Conservation (phyloP, 2,329 filamentous ascomycete genomes). For the Chaetomium strumarium region DNA sequence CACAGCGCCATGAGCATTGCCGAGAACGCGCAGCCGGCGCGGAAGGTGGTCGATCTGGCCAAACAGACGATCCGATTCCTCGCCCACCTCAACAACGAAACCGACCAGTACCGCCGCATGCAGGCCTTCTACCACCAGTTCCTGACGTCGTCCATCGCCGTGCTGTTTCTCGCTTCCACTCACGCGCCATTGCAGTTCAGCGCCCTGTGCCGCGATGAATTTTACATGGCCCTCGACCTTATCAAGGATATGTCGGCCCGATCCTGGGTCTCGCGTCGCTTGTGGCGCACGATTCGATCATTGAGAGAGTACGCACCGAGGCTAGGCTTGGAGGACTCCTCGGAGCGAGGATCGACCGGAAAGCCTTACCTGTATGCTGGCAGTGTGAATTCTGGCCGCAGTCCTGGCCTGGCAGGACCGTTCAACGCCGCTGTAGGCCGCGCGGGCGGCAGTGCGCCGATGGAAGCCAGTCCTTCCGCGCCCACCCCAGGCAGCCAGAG, state of each 20-base stretch:
- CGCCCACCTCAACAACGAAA: conserved; percentile 63
- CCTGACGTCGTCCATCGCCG: conserved; percentile 66
- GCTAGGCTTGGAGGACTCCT: conserved; percentile 51
- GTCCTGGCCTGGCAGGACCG: background rate
- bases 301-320: conserved; percentile 67
- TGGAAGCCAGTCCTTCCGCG: background rate
- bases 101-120: conserved; percentile 63
- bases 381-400: background rate
- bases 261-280: conserved; percentile 63
- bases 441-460: background rate
- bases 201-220: conserved; percentile 63
- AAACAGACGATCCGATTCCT: conserved; percentile 72
- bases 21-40: conserved; percentile 66
- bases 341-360: background rate
- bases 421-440: background rate
- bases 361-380: background rate
- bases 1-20: conserved; percentile 80
- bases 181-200: conserved; percentile 70
- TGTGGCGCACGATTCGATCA: conserved; percentile 67
- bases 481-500: conserved; percentile 23
- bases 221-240: conserved; percentile 71
- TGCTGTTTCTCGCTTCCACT: conserved; percentile 69
- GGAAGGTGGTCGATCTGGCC: conserved; percentile 66
- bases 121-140: conserved; percentile 80
- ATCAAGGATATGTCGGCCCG: conserved; percentile 66